Base-by-base conservation (phyloP, 2,329 filamentous ascomycete genomes). In the Ceratocystis variospora region DNA sequence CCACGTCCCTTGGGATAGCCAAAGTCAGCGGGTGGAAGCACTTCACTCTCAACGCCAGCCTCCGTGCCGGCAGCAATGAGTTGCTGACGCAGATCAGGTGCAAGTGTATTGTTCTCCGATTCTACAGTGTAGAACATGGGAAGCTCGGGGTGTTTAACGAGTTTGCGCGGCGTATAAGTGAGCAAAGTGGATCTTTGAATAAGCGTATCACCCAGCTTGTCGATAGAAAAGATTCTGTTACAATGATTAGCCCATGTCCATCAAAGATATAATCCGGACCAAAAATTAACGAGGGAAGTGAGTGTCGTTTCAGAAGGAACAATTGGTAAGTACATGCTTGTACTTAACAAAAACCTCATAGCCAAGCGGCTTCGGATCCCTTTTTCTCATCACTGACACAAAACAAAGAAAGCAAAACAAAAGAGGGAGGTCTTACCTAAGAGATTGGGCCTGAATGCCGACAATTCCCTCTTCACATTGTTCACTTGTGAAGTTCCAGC, bases 401-500 rank as follows among this genome's bases (percentile, higher is more conserved):
- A 55, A 55, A 64, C 61, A 71, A 70, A 69, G 74, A 73, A 70
- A 66, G 68, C 66, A 72, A 71, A 72, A 73, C 72, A 74, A 73
- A 22, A 1, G 17, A 22, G 28, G 33, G 44, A 46, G 68, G 2
- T 25, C 62, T 75, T 85, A 96, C 91, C 90, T 83, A 70, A 96
- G 76, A 73, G 90, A 94, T 75, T 93, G 88, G 61, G 87, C 90
- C 76, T 95, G 89, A 68, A 96, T 93, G 68, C 91, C 92, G 65
- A 96, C 93, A 80, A 96, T 93, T 66, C 92, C 92, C 76, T 96
- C 89, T 55, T 88, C 86, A 72, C 92, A 96, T 75, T 96, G 89
- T 74, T 96, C 90, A 73, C 92, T 96, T 75, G 89, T 93, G 73
- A 99, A 97, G 72, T 94, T 96, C 87, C 92, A 96, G 2, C 89